A percentile compares a stretch with the other conserved stretches of the same genome.
Evolutionary conservation across 2,329 filamentous ascomycete species (phyloP).

Genomic region (Fonsecaea pugnacius): DNA sequence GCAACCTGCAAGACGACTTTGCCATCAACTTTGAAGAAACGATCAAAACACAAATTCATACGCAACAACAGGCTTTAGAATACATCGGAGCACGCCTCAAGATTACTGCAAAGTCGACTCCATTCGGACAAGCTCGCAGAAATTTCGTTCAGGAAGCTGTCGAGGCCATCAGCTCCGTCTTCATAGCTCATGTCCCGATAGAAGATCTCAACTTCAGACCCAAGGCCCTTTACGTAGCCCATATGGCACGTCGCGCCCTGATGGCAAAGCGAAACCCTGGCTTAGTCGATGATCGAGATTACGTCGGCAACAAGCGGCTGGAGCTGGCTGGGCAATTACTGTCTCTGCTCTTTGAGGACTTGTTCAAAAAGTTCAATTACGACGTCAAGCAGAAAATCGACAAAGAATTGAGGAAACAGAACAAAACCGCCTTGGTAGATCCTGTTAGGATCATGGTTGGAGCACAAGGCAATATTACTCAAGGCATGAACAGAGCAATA

Average conservation of each 20-base stretch:
- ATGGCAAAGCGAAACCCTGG: constrained; percentile 91
- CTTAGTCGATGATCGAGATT: constrained; percentile 93
- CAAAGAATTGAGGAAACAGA: constrained; percentile 92
- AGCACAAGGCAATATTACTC: constrained; percentile 83
- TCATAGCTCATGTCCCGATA: constrained; percentile 93
- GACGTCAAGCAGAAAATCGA: constrained; percentile 93
- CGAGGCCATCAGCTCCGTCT: constrained; percentile 87
- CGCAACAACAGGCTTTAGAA: constrained; percentile 93
- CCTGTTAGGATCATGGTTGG: constrained; percentile 82
- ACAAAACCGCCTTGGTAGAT: constrained; percentile 85
- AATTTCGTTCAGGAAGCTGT: constrained; percentile 90
- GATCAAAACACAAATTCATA: constrained; percentile 79
- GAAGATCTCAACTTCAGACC: constrained; percentile 90
- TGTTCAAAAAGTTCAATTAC: constrained; percentile 93
- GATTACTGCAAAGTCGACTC: constrained; percentile 72
- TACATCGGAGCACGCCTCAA: constrained; percentile 87
- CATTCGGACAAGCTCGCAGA: constrained; percentile 63
- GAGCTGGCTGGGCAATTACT: constrained; percentile 94
- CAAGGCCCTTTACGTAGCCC: constrained; percentile 94
- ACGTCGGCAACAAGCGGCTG: constrained; percentile 95
- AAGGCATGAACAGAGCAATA: constrained; percentile 93
- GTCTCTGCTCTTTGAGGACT: constrained; percentile 91
- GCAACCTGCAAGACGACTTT: constrained; percentile 91
- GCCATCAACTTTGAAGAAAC: constrained; percentile 94
- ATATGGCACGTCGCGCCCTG: constrained; percentile 94